Evolutionary conservation across 345 rosid genomes (phyloP).

Genomic region (Syzygium aromaticum): DNA sequence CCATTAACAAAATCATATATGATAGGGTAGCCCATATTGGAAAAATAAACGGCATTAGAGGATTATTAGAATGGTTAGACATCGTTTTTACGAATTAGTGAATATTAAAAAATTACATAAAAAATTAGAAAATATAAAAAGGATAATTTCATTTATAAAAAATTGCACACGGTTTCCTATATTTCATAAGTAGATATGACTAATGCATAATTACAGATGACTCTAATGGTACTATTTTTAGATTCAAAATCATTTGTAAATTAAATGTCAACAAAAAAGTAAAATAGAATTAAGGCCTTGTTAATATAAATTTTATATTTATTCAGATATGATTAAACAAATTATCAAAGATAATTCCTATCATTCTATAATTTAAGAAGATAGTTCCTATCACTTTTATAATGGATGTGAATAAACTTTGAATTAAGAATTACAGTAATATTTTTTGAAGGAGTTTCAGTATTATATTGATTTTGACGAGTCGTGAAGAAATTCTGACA

Average conservation of each 20-base stretch:
- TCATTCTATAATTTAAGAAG: neutral
- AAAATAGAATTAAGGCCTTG: neutral
- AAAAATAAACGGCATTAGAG: neutral
- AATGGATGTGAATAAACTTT: neutral
- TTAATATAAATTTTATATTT: no score
- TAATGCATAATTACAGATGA: no score
- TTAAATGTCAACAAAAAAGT: neutral
- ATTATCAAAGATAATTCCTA: neutral
- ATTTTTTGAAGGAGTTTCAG: neutral
- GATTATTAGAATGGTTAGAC: neutral
- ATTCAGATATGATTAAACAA: neutral
- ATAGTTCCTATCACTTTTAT: neutral
- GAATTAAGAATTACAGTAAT: neutral
- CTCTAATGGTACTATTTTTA: no score
- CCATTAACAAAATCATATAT: no score
- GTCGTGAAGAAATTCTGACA: neutral
- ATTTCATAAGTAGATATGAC: neutral
- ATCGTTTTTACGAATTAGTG: neutral
- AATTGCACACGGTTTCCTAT: no score
- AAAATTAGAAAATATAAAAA: neutral
- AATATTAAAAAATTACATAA: neutral
- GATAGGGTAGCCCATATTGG: neutral
- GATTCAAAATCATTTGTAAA: neutral
- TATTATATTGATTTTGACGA: neutral
- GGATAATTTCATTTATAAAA: no score